Evolutionary conservation across 805 yeast species (phyloP).

Genomic region (Candida golubevii): DNA sequence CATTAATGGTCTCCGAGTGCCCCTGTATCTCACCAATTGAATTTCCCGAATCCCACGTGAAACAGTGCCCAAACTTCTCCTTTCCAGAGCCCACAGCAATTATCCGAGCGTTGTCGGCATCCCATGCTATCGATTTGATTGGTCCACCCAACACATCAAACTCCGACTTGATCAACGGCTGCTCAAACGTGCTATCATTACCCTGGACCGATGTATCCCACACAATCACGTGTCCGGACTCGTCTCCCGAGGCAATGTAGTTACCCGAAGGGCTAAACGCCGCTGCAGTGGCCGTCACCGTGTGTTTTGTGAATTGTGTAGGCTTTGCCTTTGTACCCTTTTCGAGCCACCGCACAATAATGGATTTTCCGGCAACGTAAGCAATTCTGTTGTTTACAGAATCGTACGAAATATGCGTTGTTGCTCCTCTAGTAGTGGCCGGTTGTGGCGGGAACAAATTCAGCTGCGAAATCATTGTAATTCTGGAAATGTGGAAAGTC

Average conservation of each 20-base stretch:
- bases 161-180: slow-evolving; percentile 68
- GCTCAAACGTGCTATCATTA: slow-evolving; percentile 26
- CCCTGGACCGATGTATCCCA: slow-evolving; percentile 60
- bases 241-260: slow-evolving; percentile 90
- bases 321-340: slow-evolving; percentile 42
- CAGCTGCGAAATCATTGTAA: slow-evolving; percentile 23
- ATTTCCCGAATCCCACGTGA: slow-evolving; percentile 92
- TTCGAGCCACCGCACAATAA: slow-evolving; percentile 63
- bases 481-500: too few species aligned
- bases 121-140: slow-evolving; percentile 86
- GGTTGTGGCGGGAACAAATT: slow-evolving; percentile 72
- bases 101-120: slow-evolving; percentile 76
- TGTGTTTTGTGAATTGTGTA: slow-evolving; percentile 70
- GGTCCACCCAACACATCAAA: slow-evolving; percentile 76
- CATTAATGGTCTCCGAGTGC: slow-evolving; percentile 77
- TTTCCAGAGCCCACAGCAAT: slow-evolving; percentile 95
- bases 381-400: slow-evolving; percentile 62
- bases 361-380: slow-evolving; percentile 77
- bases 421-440: slow-evolving; percentile 62
- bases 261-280: slow-evolving; percentile 85
- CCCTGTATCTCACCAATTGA: slow-evolving; percentile 96
- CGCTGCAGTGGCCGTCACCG: slow-evolving; percentile 71
- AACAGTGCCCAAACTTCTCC: slow-evolving; percentile 87
- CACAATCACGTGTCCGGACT: slow-evolving; percentile 79
- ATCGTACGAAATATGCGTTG: slow-evolving; percentile 76